Evolutionary conservation across 2,329 filamentous ascomycete genomes (phyloP).

Genomic region (Hirsutella thompsonii): DNA sequence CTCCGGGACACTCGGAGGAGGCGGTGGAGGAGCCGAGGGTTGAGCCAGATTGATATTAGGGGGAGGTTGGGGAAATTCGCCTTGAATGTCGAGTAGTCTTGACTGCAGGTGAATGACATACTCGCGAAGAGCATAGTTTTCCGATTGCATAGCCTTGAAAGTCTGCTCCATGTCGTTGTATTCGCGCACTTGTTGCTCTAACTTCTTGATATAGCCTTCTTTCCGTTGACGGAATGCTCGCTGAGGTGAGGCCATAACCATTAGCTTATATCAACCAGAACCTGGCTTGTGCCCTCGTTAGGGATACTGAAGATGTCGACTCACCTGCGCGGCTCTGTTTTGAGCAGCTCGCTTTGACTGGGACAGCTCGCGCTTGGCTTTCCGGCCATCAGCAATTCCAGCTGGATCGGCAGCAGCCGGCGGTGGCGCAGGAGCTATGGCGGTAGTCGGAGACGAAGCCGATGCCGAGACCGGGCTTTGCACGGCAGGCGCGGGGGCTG

Average conservation of each 20-base stretch:
- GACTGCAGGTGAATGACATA: constrained; percentile 88
- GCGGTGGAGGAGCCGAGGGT: constrained; percentile 11
- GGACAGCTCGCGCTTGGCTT: constrained; percentile 82
- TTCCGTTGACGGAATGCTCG: constrained; percentile 95
- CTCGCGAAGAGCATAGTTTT: constrained; percentile 84
- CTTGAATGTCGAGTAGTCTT: constrained; percentile 68
- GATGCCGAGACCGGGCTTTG: constrained; percentile 16
- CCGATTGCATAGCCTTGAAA: constrained; percentile 69
- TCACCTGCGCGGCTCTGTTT: constrained; percentile 90
- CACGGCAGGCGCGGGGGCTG: constrained; percentile 17
- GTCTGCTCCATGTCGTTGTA: constrained; percentile 62
- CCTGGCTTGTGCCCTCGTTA: no score
- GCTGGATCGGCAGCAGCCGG: constrained; percentile 12
- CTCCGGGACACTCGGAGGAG: constrained; percentile 12
- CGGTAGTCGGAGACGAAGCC: constrained; percentile 12
- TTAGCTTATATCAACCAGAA: no score
- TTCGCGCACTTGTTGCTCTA: constrained; percentile 86
- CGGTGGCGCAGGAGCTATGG: constrained; percentile 19
- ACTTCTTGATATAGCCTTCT: constrained; percentile 94
- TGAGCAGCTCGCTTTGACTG: constrained; percentile 94
- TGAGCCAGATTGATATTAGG: constrained; percentile 57
- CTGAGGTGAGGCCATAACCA: no score
- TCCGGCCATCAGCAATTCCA: constrained; percentile 42
- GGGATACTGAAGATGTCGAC: no score
- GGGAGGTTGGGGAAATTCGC: constrained; percentile 75